phyloP scores from a whole-genome alignment of 495 filamentous ascomycete genomes.

The Xylaria bambusicola region DNA sequence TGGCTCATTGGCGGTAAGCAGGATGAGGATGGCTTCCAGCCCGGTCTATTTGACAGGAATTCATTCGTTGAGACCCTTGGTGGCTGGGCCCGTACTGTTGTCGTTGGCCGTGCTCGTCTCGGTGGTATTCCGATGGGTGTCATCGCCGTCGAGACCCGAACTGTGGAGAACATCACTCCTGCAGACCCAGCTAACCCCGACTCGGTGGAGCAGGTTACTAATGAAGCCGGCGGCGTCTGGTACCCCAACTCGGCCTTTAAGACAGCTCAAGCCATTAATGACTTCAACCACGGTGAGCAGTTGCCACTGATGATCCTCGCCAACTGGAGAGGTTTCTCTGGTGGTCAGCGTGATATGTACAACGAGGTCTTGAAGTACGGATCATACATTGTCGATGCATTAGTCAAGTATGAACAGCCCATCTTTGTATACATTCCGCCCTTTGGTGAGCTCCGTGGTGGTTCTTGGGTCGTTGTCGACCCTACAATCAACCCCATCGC shows the following conservation, averaged over 20 bases:
- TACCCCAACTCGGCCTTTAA: constrained; percentile 99
- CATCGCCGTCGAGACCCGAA: constrained; percentile 93
- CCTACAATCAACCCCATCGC: constrained; percentile 93
- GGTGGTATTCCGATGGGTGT: constrained; percentile 99
- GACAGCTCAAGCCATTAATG: constrained; percentile 96
- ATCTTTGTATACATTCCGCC: constrained; percentile 99
- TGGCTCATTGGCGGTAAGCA: constrained; percentile 91
- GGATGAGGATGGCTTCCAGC: constrained; percentile 79
- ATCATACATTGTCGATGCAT: constrained; percentile 95
- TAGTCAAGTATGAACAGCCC: constrained; percentile 97
- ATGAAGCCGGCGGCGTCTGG: constrained; percentile 98
- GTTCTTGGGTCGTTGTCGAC: constrained; percentile 98
- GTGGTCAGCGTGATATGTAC: constrained; percentile 99
- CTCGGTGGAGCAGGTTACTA: constrained; percentile 89
- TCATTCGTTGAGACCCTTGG: constrained; percentile 97
- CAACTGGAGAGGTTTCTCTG: constrained; percentile 99
- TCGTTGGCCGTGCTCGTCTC: constrained; percentile 93
- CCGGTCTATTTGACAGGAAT: constrained; percentile 91
- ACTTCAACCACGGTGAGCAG: constrained; percentile 99
- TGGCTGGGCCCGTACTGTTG: constrained; percentile 95
- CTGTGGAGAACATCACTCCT: constrained; percentile 93
- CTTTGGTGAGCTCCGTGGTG: constrained; percentile 94
- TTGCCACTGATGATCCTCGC: constrained; percentile 97
- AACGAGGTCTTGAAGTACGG: constrained; percentile 99
- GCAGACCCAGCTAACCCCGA: constrained; percentile 99